These are phyloP conservation scores for Kazachstania sp. DNA, from an alignment of 1,139 yeast species.

Conservation along the genomic window DNA sequence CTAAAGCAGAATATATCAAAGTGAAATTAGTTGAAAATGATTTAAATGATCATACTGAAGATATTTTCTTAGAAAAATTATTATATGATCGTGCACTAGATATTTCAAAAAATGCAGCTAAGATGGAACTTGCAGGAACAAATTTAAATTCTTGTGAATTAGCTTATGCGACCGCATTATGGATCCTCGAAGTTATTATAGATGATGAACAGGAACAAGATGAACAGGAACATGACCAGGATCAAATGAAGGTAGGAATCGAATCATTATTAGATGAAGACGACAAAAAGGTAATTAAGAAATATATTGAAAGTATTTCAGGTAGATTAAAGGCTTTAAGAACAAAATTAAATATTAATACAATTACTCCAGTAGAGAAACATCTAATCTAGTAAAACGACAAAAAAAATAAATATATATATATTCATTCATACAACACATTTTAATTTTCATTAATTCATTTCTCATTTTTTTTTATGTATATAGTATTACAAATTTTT, in stretches of 20 bases:
- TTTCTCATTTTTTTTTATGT: neutral
- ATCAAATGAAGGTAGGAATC: neutral
- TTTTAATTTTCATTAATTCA: neutral
- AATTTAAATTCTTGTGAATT: slow-evolving; percentile 75
- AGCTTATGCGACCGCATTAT: slow-evolving; percentile 82
- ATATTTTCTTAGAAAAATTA: slow-evolving; percentile 67
- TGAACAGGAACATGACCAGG: slow-evolving; percentile 7
- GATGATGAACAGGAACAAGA: slow-evolving; percentile 27
- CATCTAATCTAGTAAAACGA: neutral
- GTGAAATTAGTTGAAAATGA: slow-evolving; percentile 15
- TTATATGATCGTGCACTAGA: slow-evolving; percentile 90
- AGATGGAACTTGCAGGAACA: slow-evolving; percentile 69
- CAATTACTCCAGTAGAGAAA: neutral
- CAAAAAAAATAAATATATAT: neutral
- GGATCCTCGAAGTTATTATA: slow-evolving; percentile 88
- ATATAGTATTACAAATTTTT: neutral
- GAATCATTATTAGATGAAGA: slow-evolving; percentile 47
- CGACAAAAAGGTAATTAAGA: slow-evolving; percentile 67
- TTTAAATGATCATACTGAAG: slow-evolving; percentile 5
- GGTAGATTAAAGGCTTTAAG: slow-evolving; percentile 55
- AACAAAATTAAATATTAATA: slow-evolving; percentile 13
- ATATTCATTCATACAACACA: neutral
- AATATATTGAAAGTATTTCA: slow-evolving; percentile 67
- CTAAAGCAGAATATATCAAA: slow-evolving; percentile 69
- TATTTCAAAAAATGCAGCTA: slow-evolving; percentile 85